Conservation (phyloP, 305 asterid species). For the Salvia sclarea region DNA sequence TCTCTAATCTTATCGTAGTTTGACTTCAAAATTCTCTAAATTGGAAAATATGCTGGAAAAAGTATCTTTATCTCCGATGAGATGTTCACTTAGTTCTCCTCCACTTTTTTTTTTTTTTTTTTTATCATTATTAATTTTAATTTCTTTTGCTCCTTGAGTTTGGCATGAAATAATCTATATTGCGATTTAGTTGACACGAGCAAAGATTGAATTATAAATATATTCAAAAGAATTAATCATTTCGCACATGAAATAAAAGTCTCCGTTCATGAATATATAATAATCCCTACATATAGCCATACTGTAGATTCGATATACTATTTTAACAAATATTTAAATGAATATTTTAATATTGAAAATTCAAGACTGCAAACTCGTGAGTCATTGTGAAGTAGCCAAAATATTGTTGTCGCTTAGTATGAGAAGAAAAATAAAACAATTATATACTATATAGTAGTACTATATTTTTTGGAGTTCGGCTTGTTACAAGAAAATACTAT, state of each 20-base stretch:
- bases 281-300: too few relatives aligned
- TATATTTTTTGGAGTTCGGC: constrained; percentile 36
- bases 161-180: background rate
- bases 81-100: background rate
- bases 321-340: too few relatives aligned
- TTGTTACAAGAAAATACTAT: constrained; percentile 27
- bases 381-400: background rate
- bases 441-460: too few relatives aligned
- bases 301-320: background rate
- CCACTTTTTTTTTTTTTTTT: too few relatives aligned
- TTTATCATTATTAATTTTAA: too few relatives aligned
- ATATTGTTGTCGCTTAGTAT: background rate
- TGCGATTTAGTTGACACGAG: too few relatives aligned
- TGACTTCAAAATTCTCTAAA: background rate
- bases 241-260: too few relatives aligned
- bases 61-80: background rate
- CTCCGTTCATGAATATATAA: background rate
- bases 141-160: background rate
- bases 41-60: background rate
- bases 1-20: constrained; percentile 1
- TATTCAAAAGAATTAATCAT: too few relatives aligned
- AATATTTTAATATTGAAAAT: background rate
- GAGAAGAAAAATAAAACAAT: constrained; percentile 20
- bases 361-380: background rate
- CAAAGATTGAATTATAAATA: too few relatives aligned